phyloP scores from a whole-genome alignment of 1,139 yeast species.

The Sporopachydermia cereana region DNA sequence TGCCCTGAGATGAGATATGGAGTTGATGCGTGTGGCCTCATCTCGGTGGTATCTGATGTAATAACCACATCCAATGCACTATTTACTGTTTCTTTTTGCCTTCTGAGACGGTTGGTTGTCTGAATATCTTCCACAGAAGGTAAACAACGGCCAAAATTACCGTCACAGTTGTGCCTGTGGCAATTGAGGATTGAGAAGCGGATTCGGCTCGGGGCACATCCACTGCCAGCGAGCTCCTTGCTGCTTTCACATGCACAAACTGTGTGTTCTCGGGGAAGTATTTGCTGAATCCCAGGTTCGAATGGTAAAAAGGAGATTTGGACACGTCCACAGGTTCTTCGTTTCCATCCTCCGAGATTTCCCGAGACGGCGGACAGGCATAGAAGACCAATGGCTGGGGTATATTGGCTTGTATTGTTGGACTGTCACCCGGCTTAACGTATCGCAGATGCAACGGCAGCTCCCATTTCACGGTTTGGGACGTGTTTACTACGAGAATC shows the following conservation, averaged over 20 bases:
- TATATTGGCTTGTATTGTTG: background rate
- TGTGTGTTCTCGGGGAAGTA: background rate
- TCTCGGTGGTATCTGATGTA: too few species aligned
- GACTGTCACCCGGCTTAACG: background rate
- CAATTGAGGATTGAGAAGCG: background rate
- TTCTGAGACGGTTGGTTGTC: background rate
- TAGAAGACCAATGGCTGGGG: constrained; percentile 1
- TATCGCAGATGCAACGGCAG: constrained; percentile 1
- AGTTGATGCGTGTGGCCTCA: too few species aligned
- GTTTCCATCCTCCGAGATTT: background rate
- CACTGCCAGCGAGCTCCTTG: background rate
- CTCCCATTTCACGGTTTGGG: background rate
- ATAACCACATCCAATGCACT: too few species aligned
- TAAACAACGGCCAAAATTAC: background rate
- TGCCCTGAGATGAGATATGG: too few species aligned
- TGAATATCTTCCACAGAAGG: background rate
- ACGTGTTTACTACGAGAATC: background rate
- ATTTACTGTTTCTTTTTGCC: background rate
- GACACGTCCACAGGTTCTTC: background rate
- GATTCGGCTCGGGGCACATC: background rate
- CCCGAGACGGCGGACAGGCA: background rate
- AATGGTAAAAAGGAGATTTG: constrained; percentile 3
- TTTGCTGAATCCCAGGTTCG: background rate
- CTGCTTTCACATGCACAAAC: background rate
- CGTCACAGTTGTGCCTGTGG: background rate